phyloP scores from a whole-genome alignment of 1,139 yeast species.

The Dujonia santamariae region DNA sequence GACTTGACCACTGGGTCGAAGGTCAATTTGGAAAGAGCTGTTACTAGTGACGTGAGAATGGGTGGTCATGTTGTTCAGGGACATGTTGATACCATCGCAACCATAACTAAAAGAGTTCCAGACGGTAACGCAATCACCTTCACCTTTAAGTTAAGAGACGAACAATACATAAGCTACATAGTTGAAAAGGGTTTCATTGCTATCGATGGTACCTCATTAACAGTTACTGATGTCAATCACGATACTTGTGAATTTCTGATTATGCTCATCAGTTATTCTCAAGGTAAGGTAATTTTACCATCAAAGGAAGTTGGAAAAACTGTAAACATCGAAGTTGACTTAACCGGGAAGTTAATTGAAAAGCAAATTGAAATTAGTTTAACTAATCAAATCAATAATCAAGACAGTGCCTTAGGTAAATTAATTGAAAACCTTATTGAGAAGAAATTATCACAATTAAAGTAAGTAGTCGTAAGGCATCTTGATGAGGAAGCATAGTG shows the following conservation, averaged over 20 bases:
- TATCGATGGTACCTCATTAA: conserved; percentile 90
- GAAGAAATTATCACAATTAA: conserved; percentile 45
- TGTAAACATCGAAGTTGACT: conserved; percentile 91
- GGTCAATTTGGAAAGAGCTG: conserved; percentile 91
- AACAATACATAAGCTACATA: conserved; percentile 64
- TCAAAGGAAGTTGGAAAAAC: conserved; percentile 55
- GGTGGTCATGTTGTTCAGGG: conserved; percentile 99
- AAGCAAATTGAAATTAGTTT: conserved; percentile 68
- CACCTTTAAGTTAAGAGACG: conserved; percentile 71
- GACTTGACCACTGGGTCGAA: conserved; percentile 50
- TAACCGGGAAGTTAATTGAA: conserved; percentile 88
- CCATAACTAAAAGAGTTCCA: conserved; percentile 46
- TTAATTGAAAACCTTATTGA: conserved; percentile 54
- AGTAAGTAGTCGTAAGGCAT: too few relatives aligned
- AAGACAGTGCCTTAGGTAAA: conserved; percentile 33
- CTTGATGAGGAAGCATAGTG: too few relatives aligned
- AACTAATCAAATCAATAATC: conserved; percentile 50
- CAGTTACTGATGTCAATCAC: conserved; percentile 76
- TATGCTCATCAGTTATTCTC: conserved; percentile 92
- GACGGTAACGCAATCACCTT: conserved; percentile 82
- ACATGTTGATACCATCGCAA: conserved; percentile 88
- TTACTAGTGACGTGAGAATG: conserved; percentile 72
- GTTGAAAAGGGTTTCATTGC: conserved; percentile 94
- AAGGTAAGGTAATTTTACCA: conserved; percentile 74
- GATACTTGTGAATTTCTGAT: conserved; percentile 62